These are phyloP conservation scores for Blastobotrys proliferans DNA, from an alignment of 1,139 yeast genomes.

Conservation along the genomic window DNA sequence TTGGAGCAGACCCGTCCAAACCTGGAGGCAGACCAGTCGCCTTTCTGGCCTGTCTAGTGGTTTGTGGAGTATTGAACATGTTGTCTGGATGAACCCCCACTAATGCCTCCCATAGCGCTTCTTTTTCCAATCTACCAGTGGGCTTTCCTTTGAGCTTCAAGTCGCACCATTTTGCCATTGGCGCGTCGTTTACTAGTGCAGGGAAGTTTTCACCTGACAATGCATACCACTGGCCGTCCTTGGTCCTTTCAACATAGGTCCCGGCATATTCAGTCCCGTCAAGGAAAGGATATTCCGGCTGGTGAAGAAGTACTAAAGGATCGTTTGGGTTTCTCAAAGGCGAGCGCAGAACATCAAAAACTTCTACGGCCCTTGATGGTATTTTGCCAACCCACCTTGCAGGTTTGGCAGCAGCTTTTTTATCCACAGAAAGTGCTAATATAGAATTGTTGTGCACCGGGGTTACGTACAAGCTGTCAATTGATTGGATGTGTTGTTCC, in stretches of 20 bases:
- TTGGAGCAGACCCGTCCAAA: slow-evolving; percentile 10
- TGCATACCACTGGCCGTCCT: slow-evolving; percentile 79
- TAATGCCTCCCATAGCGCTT: slow-evolving; percentile 25
- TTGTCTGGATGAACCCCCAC: slow-evolving; percentile 36
- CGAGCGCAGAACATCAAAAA: slow-evolving; percentile 58
- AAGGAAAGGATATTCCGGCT: slow-evolving; percentile 30
- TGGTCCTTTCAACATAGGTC: slow-evolving; percentile 64
- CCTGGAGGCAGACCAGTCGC: too few relatives aligned
- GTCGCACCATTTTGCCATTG: slow-evolving; percentile 39
- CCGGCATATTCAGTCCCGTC: slow-evolving; percentile 28
- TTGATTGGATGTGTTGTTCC: slow-evolving; percentile 35
- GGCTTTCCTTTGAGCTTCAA: slow-evolving; percentile 1
- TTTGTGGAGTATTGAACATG: not conserved
- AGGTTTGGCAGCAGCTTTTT: slow-evolving; percentile 42
- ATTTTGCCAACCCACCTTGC: slow-evolving; percentile 70
- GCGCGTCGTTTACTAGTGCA: slow-evolving; percentile 74
- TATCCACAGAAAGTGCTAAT: slow-evolving; percentile 54
- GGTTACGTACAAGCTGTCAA: slow-evolving; percentile 73
- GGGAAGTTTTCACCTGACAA: slow-evolving; percentile 76
- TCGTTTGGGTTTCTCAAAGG: slow-evolving; percentile 21
- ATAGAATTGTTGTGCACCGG: slow-evolving; percentile 73
- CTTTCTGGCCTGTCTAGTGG: not conserved
- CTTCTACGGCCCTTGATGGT: slow-evolving; percentile 64
- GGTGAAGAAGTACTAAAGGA: slow-evolving; percentile 36
- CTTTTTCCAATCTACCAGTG: slow-evolving; percentile 8